A percentile compares a stretch with the other conserved stretches of the same genome.
phyloP scores from a whole-genome alignment of 176 grass and related monocot genomes.

The Eragrostis curvula region DNA sequence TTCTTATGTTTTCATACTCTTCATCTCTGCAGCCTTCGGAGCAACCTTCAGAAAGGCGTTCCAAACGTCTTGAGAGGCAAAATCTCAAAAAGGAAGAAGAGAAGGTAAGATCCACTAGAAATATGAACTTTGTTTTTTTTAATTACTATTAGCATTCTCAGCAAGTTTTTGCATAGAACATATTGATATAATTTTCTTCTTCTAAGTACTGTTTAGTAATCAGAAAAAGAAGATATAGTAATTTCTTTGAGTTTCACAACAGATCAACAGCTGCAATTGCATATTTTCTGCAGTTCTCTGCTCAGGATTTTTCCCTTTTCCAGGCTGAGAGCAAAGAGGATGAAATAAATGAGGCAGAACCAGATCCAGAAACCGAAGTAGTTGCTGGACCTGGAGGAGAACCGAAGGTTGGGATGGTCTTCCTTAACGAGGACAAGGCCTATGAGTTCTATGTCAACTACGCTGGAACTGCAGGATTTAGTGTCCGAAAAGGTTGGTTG shows the following conservation, averaged over 20 bases:
- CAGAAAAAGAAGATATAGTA: slow-evolving; percentile 16
- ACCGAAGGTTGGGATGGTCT: slow-evolving; percentile 78
- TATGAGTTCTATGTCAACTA: slow-evolving; percentile 81
- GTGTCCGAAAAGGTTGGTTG: slow-evolving; percentile 78
- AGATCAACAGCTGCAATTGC: slow-evolving; percentile 2
- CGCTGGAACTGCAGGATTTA: slow-evolving; percentile 72
- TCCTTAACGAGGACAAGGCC: slow-evolving; percentile 78
- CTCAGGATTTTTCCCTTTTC: slow-evolving; percentile 29
- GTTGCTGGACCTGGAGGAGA: slow-evolving; percentile 62
- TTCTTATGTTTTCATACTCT: slow-evolving; percentile 47
- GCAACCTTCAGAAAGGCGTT: slow-evolving; percentile 52
- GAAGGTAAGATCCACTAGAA: slow-evolving; percentile 37
- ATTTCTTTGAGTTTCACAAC: not conserved
- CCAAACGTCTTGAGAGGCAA: slow-evolving; percentile 59
- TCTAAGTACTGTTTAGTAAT: slow-evolving; percentile 16
- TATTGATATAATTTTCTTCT: not conserved
- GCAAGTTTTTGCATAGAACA: slow-evolving; percentile 23
- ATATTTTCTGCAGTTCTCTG: slow-evolving; percentile 2
- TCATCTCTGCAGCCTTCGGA: slow-evolving; percentile 31
- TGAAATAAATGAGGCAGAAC: slow-evolving; percentile 59
- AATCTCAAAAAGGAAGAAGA: slow-evolving; percentile 52
- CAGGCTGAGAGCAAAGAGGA: slow-evolving; percentile 64
- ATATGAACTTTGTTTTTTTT: not conserved
- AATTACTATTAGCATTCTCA: not conserved
- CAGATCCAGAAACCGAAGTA: slow-evolving; percentile 61